phyloP scores from a whole-genome alignment of 139 green algal species.

The Chlorella sp. region DNA sequence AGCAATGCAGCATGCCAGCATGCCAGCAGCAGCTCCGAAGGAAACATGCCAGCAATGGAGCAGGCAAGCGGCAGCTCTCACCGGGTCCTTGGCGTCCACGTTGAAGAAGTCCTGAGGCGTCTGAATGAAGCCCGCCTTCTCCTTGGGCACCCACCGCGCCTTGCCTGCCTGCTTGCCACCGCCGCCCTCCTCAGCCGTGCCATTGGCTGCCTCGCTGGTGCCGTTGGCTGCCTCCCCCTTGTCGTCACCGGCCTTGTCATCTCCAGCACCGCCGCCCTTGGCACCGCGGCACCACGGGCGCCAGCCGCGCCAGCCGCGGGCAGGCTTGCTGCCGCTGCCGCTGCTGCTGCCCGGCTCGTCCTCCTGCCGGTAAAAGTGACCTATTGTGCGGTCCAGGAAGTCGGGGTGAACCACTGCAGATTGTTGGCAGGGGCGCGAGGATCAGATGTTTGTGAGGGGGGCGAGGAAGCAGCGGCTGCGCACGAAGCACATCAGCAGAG shows the following conservation, averaged over 20 bases:
- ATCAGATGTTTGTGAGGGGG: too few species aligned
- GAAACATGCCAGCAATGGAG: too few species aligned
- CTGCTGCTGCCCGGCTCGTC: not conserved
- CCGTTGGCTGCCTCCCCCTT: not conserved
- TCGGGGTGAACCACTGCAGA: constrained; percentile 30
- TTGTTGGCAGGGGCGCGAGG: too few species aligned
- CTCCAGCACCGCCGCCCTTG: too few species aligned
- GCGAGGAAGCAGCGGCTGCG: too few species aligned
- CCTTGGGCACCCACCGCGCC: constrained; percentile 24
- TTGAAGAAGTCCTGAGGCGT: constrained; percentile 46
- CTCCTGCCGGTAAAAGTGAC: constrained; percentile 30
- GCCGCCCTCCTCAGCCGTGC: not conserved
- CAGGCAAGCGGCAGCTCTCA: not conserved
- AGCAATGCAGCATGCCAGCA: too few species aligned
- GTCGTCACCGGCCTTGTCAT: not conserved
- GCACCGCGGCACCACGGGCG: too few species aligned
- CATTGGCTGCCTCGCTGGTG: too few species aligned
- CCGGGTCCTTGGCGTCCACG: constrained; percentile 32
- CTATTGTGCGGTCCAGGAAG: constrained; percentile 28
- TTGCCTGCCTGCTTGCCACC: not conserved
- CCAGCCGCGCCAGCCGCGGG: too few species aligned
- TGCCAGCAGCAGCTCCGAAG: too few species aligned
- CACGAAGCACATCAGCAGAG: too few species aligned
- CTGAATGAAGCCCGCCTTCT: constrained; percentile 37
- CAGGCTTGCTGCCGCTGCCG: not conserved